phyloP scores from a whole-genome alignment of 441 rosid species.

The Pelargonium australe region DNA sequence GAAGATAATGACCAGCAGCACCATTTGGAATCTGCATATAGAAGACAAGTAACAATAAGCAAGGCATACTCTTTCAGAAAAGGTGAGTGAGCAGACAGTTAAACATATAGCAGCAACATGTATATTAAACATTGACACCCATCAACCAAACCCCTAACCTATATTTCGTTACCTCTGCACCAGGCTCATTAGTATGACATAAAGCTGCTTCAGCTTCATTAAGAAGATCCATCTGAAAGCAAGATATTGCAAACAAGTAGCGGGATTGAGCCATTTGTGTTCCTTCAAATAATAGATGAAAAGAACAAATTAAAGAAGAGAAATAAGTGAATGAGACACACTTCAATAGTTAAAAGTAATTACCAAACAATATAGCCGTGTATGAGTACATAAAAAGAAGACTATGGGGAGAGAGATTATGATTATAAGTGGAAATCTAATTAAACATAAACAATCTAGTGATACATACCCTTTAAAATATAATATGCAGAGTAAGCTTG shows the following conservation, averaged over 20 bases:
- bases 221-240: constrained; percentile 94
- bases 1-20: constrained; percentile 58
- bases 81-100: neutral
- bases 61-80: constrained; percentile 14
- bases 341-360: neutral
- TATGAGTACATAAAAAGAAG: neutral
- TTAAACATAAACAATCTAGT: constrained; percentile 9
- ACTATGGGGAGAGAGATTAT: neutral
- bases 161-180: constrained; percentile 58
- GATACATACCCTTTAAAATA: constrained; percentile 64
- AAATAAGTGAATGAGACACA: constrained; percentile 22
- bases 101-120: neutral
- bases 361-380: neutral
- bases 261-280: constrained; percentile 89
- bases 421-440: constrained; percentile 12
- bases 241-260: constrained; percentile 91
- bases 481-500: constrained; percentile 87
- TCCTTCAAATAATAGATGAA: constrained; percentile 46
- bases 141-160: constrained; percentile 6
- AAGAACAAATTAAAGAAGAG: constrained; percentile 18
- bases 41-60: constrained; percentile 17
- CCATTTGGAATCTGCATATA: constrained; percentile 52
- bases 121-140: neutral
- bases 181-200: constrained; percentile 71
- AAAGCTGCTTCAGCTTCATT: constrained; percentile 87